phyloP scores from a whole-genome alignment of 441 rosid species.

The Erysimum cheiri region DNA sequence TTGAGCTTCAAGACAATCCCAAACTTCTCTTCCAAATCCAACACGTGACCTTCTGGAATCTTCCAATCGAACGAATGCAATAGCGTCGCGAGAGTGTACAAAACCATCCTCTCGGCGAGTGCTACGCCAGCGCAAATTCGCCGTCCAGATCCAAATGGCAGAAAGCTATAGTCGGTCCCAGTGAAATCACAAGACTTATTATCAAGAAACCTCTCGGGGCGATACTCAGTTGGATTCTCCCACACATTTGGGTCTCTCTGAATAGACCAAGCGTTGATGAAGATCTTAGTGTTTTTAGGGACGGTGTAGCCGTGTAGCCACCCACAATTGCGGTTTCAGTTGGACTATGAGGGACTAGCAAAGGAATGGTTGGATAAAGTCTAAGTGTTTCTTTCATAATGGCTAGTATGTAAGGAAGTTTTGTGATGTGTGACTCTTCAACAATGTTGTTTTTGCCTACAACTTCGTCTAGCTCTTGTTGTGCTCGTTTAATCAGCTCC shows the following conservation, averaged over 20 bases:
- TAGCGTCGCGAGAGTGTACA: conserved; percentile 50
- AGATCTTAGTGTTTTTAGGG: conserved; percentile 50
- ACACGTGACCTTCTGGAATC: conserved; percentile 37
- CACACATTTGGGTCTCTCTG: conserved; percentile 55
- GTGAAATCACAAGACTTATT: conserved; percentile 45
- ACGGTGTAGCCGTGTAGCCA: conserved; percentile 47
- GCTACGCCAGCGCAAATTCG: conserved; percentile 57
- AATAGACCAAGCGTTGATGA: conserved; percentile 58
- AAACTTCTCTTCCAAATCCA: conserved; percentile 61
- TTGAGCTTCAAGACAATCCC: conserved; percentile 73
- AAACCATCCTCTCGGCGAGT: conserved; percentile 63
- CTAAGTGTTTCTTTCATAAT: conserved; percentile 59
- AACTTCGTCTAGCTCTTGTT: conserved; percentile 53
- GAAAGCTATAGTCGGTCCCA: conserved; percentile 47
- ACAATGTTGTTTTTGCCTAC: conserved; percentile 53
- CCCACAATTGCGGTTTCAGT: conserved; percentile 43
- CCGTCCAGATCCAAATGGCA: conserved; percentile 64
- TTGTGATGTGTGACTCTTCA: conserved; percentile 57
- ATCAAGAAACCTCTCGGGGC: conserved; percentile 51
- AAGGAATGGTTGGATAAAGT: conserved; percentile 53
- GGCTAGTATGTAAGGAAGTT: conserved; percentile 49
- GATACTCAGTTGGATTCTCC: conserved; percentile 52
- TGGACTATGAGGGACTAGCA: conserved; percentile 58
- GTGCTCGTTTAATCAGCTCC: conserved; percentile 39
- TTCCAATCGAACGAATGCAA: conserved; percentile 63